Evolutionary conservation across 2,329 filamentous ascomycete species (phyloP), one percentile per base, ranked within the genome.

Genomic region (Ilyonectria mors-panacis): DNA sequence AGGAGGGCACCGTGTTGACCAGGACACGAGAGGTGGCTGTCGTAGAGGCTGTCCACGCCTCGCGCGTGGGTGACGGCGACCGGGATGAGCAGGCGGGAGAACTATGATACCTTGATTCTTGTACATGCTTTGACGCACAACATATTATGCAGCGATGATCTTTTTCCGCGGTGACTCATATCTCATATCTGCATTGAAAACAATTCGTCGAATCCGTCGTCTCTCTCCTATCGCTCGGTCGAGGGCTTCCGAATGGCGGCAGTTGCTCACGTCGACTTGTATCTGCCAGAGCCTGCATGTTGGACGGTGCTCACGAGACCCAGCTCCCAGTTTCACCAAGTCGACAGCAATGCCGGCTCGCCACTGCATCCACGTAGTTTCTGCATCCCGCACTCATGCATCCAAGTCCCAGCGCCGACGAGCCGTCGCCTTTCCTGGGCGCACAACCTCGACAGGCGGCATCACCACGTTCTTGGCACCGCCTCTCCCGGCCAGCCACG

Each of bases 401-500:
- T 50, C 44, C 13, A 23, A 39, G 45, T 28, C 45, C 44, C 57
- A 59, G 23, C 57, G 48, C 57, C 45, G 48, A 50, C 30, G n/a
- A 39, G 44, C 33, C 57, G 26, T 59, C 30, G 6, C 56, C 55
- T 47, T 42, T 35, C 28, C n/a, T 48, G 48, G 47, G 21, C 21
- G 39, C 59, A 33, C 44, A 47, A 26, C 37, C 30, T 28, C 42
- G 15, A 15, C 42, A 2, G 15, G n/a, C 42, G 42, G 39, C 15
- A 44, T 17, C 42, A 44, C n/a, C 42, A 44, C 17, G 8, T 21
- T 12, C 17, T 26, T 35, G 45, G 21, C 59, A 44, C n/a, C 42
- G 51, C 51, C 59, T 62, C 59, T 62, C 50, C 59, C 50, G 50
- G 50, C 37, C 59, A 44, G 59, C 59, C 59, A 62, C 59, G 59